Evolutionary conservation across 2,329 filamentous ascomycete species (phyloP).

Genomic region (Colletotrichum endophyticum): DNA sequence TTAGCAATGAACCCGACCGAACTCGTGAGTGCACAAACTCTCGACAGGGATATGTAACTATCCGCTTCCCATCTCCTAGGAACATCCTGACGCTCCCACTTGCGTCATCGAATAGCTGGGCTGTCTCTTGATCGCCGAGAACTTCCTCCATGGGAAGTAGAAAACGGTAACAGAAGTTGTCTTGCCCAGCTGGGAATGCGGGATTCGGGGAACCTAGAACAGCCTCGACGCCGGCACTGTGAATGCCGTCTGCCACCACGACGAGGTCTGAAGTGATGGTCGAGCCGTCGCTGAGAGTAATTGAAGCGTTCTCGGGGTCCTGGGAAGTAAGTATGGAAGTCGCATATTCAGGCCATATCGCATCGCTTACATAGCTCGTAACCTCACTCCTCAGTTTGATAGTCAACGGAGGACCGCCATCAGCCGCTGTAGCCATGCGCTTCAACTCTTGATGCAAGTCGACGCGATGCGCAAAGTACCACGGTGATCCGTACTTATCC

Average conservation of each 20-base stretch:
- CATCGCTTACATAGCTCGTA: constrained; percentile 28
- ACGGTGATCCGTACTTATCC: constrained; percentile 17
- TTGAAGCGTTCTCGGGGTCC: constrained; percentile 27
- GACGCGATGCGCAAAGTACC: constrained; percentile 41
- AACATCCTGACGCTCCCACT: constrained; percentile 19
- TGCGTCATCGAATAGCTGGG: constrained; percentile 13
- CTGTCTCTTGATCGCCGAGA: constrained; percentile 29
- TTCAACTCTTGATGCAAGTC: constrained; percentile 42
- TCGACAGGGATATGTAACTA: constrained; percentile 39
- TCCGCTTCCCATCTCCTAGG: constrained; percentile 22
- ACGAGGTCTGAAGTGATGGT: constrained; percentile 39
- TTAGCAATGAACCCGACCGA: neutral
- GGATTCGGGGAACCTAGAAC: constrained; percentile 32
- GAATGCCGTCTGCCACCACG: constrained; percentile 51
- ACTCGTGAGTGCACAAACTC: constrained; percentile 24
- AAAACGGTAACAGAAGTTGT: constrained; percentile 42
- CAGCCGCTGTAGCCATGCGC: constrained; percentile 32
- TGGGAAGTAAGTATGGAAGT: neutral
- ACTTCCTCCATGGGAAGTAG: constrained; percentile 35
- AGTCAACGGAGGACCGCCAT: constrained; percentile 28
- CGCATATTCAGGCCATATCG: accelerated
- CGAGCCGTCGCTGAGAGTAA: constrained; percentile 32
- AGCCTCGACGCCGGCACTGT: constrained; percentile 33
- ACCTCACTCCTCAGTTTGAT: constrained; percentile 29
- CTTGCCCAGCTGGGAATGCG: constrained; percentile 28